Conservation (phyloP, 2,329 filamentous ascomycete genomes). For the Microsporum audouinii region DNA sequence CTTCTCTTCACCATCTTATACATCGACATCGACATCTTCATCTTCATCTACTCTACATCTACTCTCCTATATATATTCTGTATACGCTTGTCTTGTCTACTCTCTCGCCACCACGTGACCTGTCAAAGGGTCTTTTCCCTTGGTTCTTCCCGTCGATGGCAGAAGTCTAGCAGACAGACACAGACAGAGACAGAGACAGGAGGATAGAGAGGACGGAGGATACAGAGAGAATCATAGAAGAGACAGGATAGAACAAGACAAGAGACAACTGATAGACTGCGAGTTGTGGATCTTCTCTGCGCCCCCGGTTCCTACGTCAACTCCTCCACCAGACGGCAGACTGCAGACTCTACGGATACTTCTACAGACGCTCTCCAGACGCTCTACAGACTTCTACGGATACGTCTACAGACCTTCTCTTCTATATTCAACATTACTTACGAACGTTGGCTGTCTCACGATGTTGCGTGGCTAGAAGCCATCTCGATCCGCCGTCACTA, state of each 20-base stretch:
- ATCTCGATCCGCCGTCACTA: neutral
- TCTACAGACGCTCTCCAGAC: too few species aligned
- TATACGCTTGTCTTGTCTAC: too few species aligned
- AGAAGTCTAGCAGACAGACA: too few species aligned
- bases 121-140: neutral
- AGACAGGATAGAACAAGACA: too few species aligned
- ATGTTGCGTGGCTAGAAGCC: neutral
- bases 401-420: too few species aligned
- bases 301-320: neutral
- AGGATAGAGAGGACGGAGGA: too few species aligned
- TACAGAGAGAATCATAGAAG: too few species aligned
- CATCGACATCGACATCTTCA: neutral
- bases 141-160: constrained; percentile 3
- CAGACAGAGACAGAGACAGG: too few species aligned
- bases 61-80: too few species aligned
- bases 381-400: neutral
- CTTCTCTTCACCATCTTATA: neutral
- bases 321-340: neutral
- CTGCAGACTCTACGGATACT: too few species aligned
- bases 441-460: neutral
- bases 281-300: neutral
- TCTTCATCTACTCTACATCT: neutral
- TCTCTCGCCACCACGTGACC: neutral
- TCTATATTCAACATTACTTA: too few species aligned
- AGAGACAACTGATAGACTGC: too few species aligned